A percentile compares a stretch with the other conserved stretches of the same genome.
These are phyloP conservation scores for Nicotiana obtusifolia DNA, from an alignment of 257 asterid genomes.

Conservation along the genomic window DNA sequence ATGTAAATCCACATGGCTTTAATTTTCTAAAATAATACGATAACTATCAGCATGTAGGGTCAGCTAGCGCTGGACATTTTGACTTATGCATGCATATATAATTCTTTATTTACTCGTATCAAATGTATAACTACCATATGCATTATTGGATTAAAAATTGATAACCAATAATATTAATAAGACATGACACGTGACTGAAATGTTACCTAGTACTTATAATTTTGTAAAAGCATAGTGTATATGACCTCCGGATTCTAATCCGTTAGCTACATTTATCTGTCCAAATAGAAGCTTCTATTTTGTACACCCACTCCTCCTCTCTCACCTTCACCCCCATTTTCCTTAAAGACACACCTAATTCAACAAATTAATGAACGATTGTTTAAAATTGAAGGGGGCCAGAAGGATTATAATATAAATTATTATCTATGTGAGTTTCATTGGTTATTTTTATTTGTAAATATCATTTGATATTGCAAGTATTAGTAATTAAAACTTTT, in stretches of 20 bases:
- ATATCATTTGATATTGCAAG: too few relatives aligned
- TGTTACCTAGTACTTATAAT: background rate
- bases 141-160: background rate
- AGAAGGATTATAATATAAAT: too few relatives aligned
- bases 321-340: too few relatives aligned
- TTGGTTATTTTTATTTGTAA: too few relatives aligned
- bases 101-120: background rate
- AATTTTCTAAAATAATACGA: background rate
- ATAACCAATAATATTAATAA: background rate
- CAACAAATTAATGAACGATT: too few relatives aligned
- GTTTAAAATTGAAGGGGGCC: too few relatives aligned
- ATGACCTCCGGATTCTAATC: background rate
- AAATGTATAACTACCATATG: background rate
- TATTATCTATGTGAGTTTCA: too few relatives aligned
- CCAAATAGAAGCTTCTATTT: background rate
- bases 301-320: too few relatives aligned
- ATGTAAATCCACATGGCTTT: conserved; percentile 6
- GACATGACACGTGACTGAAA: background rate
- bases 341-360: too few relatives aligned
- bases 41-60: background rate
- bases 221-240: background rate
- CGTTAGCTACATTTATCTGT: background rate
- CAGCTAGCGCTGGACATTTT: background rate
- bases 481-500: too few relatives aligned
- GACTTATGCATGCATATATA: background rate